These are phyloP conservation scores for Neurospora sp. DNA, from an alignment of 495 filamentous ascomycete genomes.

Conservation along the genomic window DNA sequence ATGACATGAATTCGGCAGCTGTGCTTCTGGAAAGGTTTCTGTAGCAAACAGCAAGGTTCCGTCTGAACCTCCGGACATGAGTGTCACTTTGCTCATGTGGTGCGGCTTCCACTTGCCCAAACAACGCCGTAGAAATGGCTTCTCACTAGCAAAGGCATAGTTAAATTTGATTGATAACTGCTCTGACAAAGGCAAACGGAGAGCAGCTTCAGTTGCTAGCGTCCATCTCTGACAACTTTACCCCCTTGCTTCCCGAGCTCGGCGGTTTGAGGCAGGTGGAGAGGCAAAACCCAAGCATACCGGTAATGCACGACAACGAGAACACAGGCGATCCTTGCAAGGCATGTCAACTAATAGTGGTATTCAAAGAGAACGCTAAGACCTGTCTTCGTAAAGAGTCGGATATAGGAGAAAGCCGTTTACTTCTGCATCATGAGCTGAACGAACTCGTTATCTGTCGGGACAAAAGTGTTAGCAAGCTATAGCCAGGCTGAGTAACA, in stretches of 20 bases:
- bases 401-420: conserved; percentile 9
- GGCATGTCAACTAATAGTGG: background rate
- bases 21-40: background rate
- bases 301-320: background rate
- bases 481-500: background rate
- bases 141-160: background rate
- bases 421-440: conserved; percentile 99
- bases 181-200: background rate
- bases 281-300: background rate
- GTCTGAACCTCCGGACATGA: background rate
- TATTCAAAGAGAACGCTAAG: background rate
- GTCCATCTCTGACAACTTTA: background rate
- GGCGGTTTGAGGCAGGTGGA: background rate
- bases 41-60: background rate
- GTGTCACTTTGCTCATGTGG: background rate
- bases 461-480: conserved; percentile 22
- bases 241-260: background rate
- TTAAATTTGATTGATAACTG: background rate
- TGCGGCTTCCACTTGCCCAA: background rate
- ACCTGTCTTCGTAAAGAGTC: background rate
- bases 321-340: background rate
- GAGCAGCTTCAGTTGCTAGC: background rate
- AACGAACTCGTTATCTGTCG: conserved; percentile 95
- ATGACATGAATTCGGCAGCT: background rate
- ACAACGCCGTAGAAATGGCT: background rate